A percentile compares a stretch with the other conserved stretches of the same genome.
These are phyloP conservation scores for Sugiyamaella castrensis DNA, from an alignment of 1,139 yeast species.

Conservation along the genomic window DNA sequence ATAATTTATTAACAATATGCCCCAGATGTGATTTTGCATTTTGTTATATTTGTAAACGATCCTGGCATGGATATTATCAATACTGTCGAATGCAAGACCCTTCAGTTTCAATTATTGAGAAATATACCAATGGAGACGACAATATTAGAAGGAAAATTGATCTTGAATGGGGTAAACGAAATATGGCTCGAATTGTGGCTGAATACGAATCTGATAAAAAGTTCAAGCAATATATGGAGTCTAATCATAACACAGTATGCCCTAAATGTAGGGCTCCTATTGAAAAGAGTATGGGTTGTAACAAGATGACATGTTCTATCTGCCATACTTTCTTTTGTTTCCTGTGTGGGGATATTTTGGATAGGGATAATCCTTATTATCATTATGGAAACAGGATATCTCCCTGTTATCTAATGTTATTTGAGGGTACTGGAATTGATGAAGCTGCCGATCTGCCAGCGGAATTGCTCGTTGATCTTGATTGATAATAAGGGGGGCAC, in stretches of 20 bases:
- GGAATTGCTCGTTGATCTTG: constrained; percentile 1
- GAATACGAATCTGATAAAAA: constrained; percentile 50
- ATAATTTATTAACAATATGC: constrained; percentile 55
- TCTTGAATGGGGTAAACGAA: constrained; percentile 49
- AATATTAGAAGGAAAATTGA: constrained; percentile 42
- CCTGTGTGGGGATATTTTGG: constrained; percentile 49
- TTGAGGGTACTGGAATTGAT: constrained; percentile 46
- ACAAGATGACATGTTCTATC: constrained; percentile 58
- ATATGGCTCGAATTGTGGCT: constrained; percentile 45
- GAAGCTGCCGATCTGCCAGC: constrained; percentile 41
- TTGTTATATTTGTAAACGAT: constrained; percentile 57
- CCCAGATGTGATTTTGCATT: constrained; percentile 54
- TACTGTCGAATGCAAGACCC: constrained; percentile 46
- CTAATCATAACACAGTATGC: constrained; percentile 48
- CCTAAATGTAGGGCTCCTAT: constrained; percentile 55
- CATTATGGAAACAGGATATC: constrained; percentile 49
- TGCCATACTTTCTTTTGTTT: constrained; percentile 56
- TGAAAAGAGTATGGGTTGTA: constrained; percentile 65
- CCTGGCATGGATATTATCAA: constrained; percentile 63
- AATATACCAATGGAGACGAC: constrained; percentile 39
- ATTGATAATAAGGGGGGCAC: no score
- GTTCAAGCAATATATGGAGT: constrained; percentile 46
- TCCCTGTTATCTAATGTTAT: constrained; percentile 51
- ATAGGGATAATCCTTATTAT: constrained; percentile 47
- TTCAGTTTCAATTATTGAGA: constrained; percentile 45